These are phyloP conservation scores for Globisporangium barbulae DNA, from an alignment of 352 stramenopile species.

Conservation along the genomic window DNA sequence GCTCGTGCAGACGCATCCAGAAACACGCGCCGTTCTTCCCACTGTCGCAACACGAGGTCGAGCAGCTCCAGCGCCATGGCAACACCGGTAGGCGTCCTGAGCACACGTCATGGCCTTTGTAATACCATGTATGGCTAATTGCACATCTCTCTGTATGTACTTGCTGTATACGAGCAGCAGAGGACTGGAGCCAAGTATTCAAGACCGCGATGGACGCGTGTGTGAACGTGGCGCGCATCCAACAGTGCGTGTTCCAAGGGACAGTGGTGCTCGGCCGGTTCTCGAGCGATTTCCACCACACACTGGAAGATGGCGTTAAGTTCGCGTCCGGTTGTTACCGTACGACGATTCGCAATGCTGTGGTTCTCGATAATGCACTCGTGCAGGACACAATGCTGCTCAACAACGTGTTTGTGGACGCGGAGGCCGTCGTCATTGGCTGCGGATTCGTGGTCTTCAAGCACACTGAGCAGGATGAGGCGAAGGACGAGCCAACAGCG, in stretches of 20 bases:
- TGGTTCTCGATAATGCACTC: constrained; percentile 73
- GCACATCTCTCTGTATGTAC: constrained; percentile 3
- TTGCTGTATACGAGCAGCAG: constrained; percentile 25
- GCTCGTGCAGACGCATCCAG: not conserved
- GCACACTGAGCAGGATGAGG: not conserved
- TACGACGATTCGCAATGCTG: constrained; percentile 49
- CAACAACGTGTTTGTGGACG: constrained; percentile 41
- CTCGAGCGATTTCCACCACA: constrained; percentile 22
- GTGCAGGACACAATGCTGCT: constrained; percentile 70
- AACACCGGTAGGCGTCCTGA: constrained; percentile 44
- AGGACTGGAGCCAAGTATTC: constrained; percentile 55
- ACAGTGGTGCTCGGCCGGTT: constrained; percentile 61
- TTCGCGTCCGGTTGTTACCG: constrained; percentile 68
- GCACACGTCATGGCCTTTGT: not conserved
- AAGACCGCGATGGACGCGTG: constrained; percentile 28
- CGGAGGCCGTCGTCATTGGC: constrained; percentile 46
- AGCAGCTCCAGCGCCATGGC: constrained; percentile 47
- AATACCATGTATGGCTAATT: not conserved
- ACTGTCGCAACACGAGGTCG: constrained; percentile 47
- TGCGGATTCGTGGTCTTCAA: constrained; percentile 58
- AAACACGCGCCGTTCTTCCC: constrained; percentile 23
- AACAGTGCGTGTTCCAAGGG: constrained; percentile 68
- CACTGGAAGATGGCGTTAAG: constrained; percentile 46
- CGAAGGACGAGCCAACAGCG: not conserved
- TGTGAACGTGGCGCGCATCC: constrained; percentile 41